Evolutionary conservation across 83 land plant species (phyloP), one percentile per base, ranked within the genome.

Genomic region (Diphasiastrum complanatum): DNA sequence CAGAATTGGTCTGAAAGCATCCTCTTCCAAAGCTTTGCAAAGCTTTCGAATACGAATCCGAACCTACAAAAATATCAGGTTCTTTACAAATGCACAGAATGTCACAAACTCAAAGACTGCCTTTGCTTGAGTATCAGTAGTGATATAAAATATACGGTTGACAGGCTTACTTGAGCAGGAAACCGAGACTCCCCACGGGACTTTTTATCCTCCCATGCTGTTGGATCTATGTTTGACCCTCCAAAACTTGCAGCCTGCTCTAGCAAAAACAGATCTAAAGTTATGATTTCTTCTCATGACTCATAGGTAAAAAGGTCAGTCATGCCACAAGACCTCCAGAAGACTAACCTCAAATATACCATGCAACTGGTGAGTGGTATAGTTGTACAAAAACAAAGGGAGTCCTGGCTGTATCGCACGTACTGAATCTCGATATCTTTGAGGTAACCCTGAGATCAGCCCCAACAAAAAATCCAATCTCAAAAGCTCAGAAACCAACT

Each of bases 181-280:
- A 89, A 89, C 56, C 96, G 74, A 4, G 96, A 89, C 43, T 89
- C 96, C 24, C 96, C 96, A 30, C 77, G 81, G 45, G 81, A 83
- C 37, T 89, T 89, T 64, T 85, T 89, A 50, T 89, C 96, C 62
- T 89, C 96, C 96, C 96, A 89, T 18, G 96, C 96, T 18, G 85
- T 85, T 16, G 90, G 89, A 68, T 89, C 96, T 47, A 89, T 89
- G 72, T 89, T 89, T 0, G 91, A 75, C 47, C 96, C 96, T 31
- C 96, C 96, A 70, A 89, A 89, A 35, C 83, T 78, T 49, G 87
- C 75, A 68, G 96, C 91, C 95, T 88, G 72, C n/a, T 26, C 33
- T 30, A 55, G 11, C 28, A 10, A 29, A 45, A 2, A 34, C 20
- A 20, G 4, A 8, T 20, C 48, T 32, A 35, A 20, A 30, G 20